Percentiles rank a stretch among this genome's conserved stretches.
Conservation (phyloP, 164 flowering plant species). For the Saururus chinensis region DNA sequence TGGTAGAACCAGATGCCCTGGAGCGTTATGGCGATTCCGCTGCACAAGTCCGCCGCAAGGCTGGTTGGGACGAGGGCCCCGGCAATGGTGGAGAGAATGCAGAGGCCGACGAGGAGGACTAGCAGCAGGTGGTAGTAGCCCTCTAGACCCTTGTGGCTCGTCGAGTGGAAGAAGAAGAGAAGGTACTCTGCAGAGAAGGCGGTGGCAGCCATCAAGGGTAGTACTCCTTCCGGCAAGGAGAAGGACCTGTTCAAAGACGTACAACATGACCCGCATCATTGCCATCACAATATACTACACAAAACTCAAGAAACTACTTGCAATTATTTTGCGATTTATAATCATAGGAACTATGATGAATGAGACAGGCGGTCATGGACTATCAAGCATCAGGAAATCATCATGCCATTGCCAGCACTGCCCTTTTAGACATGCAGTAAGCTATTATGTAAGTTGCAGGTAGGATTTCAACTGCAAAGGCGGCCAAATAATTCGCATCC, state of each 20-base stretch:
- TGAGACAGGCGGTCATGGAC: too few relatives aligned
- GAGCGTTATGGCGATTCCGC: constrained; percentile 78
- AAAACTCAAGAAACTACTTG: too few relatives aligned
- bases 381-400: not conserved
- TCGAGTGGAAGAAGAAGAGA: constrained; percentile 85
- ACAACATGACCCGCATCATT: not conserved
- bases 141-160: constrained; percentile 87
- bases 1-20: constrained; percentile 99
- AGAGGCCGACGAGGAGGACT: constrained; percentile 71
- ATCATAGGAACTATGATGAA: too few relatives aligned
- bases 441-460: not conserved
- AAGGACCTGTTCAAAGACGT: constrained; percentile 33
- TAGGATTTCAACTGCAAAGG: too few relatives aligned
- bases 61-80: constrained; percentile 71
- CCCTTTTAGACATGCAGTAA: not conserved
- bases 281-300: too few relatives aligned
- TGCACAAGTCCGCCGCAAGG: constrained; percentile 55
- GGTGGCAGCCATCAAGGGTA: constrained; percentile 65
- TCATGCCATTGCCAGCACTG: not conserved
- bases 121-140: constrained; percentile 92
- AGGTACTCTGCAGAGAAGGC: constrained; percentile 87
- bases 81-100: constrained; percentile 47
- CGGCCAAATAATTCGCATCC: too few relatives aligned
- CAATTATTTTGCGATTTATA: too few relatives aligned
- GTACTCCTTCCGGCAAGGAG: constrained; percentile 75